Base-by-base conservation (phyloP, 495 filamentous ascomycete species). In the Talaromyces ruber region DNA sequence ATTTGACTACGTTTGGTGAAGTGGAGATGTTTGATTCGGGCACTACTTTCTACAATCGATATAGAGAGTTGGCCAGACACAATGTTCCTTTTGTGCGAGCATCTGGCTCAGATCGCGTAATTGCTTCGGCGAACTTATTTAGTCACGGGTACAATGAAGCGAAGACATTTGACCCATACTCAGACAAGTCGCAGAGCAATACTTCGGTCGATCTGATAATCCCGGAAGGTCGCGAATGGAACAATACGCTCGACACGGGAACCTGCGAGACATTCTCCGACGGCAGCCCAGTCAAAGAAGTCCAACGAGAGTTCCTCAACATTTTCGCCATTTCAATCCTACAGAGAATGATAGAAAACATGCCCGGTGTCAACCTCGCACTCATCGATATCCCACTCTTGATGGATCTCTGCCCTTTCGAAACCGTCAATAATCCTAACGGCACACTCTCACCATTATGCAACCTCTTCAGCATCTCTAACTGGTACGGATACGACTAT, bases 351-450 rank as follows among this genome's bases (percentile, higher is more conserved):
- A 88, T 89, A 65, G 54, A 66, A 11, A 74, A 83, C 45, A 77
- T 96, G 1, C 79, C 81, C 0, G 84, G 85, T 2, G 81, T 82
- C 0, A 82, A 83, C 22, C 72, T 96, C 25, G 77, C 81, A 1
- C 63, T 71, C 7, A 47, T 71, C n/a, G 82, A 92, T 11, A 80
- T 84, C 6, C 77, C 90, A 64, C 76, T 76, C 28, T 70, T 96
- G 16, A 93, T 96, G 89, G 92, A 95, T 67, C 74, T 96, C 39
- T 96, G 92, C 69, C 83, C 91, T 0, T 96, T 91, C 69, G 80
- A 87, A 62, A 92, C 89, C 0, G 83, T 95, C 6, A 83, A 74
- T 28, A 32, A 76, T 64, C 63, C 74, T 25, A 66, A 64, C 25
- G 64, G 64, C 61, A 51, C 66, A 0, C 32, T 78, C 7, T 90